Base-by-base conservation (phyloP, 1,139 yeast species). In the Diutina scorzettiae region DNA sequence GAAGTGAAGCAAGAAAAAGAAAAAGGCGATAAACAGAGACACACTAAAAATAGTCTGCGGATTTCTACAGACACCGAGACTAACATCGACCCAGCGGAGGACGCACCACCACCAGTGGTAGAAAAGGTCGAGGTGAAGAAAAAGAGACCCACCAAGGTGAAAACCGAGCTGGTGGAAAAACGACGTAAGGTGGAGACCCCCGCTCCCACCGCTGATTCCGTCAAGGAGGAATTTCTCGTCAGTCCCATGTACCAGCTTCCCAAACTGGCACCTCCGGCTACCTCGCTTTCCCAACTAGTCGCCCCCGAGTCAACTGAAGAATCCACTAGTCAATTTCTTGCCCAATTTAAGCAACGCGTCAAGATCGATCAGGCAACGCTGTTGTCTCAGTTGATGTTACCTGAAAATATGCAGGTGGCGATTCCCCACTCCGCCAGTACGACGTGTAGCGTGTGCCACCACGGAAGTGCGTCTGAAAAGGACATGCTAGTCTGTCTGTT, bases 401-500 rank as follows among this genome's bases (percentile, higher is more conserved):
- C 28, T n/a, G 39, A 34, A 4, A 17, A 20, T 5, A 24, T 24
- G 29, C n/a, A 14, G 9, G 20, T 24, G 21, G 29, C 39, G 12
- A 21, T 24, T 11, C 39, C 29, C 9, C 20, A 16, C 9, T 19
- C 12, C 8, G 29, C 30, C 21, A 34, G 18, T n/a, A 23, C 14
- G 21, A 18, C 30, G 5, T 27, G 30, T 16, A n/a, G n/a, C 5
- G n/a, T 23, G 7, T 18, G 31, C 16, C 25, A 16, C 3, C 11
- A 9, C 1, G 16, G 24, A n/a, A 14, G 5, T 3, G 25, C 17
- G 4, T n/a, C 2, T 23, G 27, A 7, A 43, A 42, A 40, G 24
- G 72, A 69, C 17, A 64, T 71, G 53, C 50, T 75, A n/a, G 61
- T 67, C 1, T 89, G 96, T 56, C 58, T 67, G 1, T 65, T 69